Conservation (phyloP, 169 alveolate species). For the Cryptosporidium felis region DNA sequence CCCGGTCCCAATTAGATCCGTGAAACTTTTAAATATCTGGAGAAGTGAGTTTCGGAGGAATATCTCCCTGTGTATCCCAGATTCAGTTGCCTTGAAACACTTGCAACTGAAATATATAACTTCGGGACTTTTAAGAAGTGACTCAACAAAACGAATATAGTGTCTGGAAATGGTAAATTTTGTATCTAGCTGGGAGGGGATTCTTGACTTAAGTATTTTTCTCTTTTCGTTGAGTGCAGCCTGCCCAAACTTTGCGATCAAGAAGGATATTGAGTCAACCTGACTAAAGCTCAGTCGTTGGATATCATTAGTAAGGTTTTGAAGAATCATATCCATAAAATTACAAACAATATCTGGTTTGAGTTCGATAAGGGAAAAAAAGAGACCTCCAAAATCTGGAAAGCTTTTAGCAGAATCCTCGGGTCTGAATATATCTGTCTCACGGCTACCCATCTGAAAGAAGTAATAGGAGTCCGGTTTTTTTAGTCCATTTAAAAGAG, state of each 20-base stretch:
- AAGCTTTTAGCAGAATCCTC: background rate
- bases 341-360: conserved; percentile 40
- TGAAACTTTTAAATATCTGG: conserved; percentile 11
- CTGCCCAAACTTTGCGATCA: conserved; percentile 39
- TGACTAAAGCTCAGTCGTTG: conserved; percentile 12
- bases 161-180: background rate
- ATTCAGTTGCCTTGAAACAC: conserved; percentile 12
- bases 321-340: conserved; percentile 32
- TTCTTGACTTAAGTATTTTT: background rate
- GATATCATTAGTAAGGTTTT: conserved; percentile 6
- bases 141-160: conserved; percentile 12
- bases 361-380: conserved; percentile 32
- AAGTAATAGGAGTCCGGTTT: background rate
- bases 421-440: background rate
- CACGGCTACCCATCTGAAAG: background rate
- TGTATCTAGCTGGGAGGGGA: background rate
- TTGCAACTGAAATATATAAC: conserved; percentile 18
- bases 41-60: conserved; percentile 27
- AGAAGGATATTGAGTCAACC: conserved; percentile 24
- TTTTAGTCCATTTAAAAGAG: conserved; percentile 6
- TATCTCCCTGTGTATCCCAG: conserved; percentile 35
- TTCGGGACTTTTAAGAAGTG: background rate
- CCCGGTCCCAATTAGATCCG: background rate
- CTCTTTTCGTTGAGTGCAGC: conserved; percentile 30
- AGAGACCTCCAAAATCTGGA: conserved; percentile 6